A percentile compares a stretch with the other conserved stretches of the same genome.
phyloP scores from a whole-genome alignment of 306 rosid genomes.

The Ochetophila trinervis region DNA sequence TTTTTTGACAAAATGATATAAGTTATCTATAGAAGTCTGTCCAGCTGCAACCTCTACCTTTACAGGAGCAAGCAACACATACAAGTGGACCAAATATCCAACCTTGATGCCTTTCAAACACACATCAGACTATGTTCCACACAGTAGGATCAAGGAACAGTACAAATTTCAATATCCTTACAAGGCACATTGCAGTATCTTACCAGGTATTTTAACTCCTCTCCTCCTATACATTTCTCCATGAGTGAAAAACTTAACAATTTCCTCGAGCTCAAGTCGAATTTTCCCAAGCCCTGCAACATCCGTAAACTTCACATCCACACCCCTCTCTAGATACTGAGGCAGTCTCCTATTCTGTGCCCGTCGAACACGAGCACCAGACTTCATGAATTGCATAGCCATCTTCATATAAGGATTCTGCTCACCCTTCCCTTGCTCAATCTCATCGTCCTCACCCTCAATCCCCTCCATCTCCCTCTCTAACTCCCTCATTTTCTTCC shows the following conservation, averaged over 20 bases:
- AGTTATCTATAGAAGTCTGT: no score
- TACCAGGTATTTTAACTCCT: constrained; percentile 97
- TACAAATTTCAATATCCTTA: constrained; percentile 6
- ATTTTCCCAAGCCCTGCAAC: constrained; percentile 98
- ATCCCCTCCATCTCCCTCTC: constrained; percentile 67
- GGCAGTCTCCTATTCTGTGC: constrained; percentile 72
- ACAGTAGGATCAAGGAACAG: constrained; percentile 17
- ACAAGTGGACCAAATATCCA: background rate
- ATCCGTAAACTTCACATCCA: constrained; percentile 88
- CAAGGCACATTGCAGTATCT: constrained; percentile 14
- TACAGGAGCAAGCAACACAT: no score
- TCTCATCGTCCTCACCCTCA: constrained; percentile 58
- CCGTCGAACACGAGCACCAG: constrained; percentile 87
- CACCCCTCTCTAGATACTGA: constrained; percentile 88
- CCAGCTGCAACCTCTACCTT: no score
- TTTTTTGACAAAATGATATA: no score
- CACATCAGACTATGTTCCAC: background rate
- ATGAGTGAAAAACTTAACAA: constrained; percentile 97
- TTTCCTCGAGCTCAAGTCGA: constrained; percentile 96
- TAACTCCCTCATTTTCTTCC: constrained; percentile 69
- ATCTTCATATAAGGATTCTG: constrained; percentile 73
- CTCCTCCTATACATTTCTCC: constrained; percentile 94
- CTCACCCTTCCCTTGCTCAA: constrained; percentile 65
- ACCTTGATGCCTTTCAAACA: no score
- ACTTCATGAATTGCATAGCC: constrained; percentile 95